Evolutionary conservation across 768 basidiomycete genomes (phyloP).

Genomic region (Suillus tomentosus): DNA sequence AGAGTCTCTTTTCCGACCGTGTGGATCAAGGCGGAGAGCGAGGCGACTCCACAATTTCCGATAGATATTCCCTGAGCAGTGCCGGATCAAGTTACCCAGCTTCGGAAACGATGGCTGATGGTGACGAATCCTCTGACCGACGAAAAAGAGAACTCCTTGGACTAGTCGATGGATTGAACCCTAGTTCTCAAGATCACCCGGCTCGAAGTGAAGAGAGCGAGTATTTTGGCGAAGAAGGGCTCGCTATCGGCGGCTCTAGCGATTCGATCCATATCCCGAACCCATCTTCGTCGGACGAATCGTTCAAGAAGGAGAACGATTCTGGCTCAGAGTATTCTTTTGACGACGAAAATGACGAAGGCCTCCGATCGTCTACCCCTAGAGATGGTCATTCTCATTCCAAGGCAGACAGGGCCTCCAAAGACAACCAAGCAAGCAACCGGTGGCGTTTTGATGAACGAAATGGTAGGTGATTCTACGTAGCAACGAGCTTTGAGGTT

Average conservation of each 20-base stretch:
- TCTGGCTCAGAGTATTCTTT: conserved; percentile 35
- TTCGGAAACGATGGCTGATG: conserved; percentile 8
- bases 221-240: conserved; percentile 36
- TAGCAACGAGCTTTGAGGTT: background rate
- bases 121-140: conserved; percentile 26
- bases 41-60: conserved; percentile 1
- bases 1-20: conserved; percentile 12
- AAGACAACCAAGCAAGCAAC: background rate
- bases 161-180: conserved; percentile 37
- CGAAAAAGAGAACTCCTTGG: conserved; percentile 40
- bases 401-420: background rate
- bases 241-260: conserved; percentile 38
- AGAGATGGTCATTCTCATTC: conserved; percentile 14
- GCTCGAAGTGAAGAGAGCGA: conserved; percentile 33
- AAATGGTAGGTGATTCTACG: background rate
- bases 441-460: background rate
- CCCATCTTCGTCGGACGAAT: background rate
- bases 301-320: conserved; percentile 20
- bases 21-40: conserved; percentile 12
- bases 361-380: conserved; percentile 3
- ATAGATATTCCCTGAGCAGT: conserved; percentile 3
- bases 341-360: conserved; percentile 23
- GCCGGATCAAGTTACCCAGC: conserved; percentile 5
- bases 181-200: conserved; percentile 13
- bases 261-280: conserved; percentile 14